Evolutionary conservation across 352 stramenopile species (phyloP).

Genomic region (Phytophthora ramorum): DNA sequence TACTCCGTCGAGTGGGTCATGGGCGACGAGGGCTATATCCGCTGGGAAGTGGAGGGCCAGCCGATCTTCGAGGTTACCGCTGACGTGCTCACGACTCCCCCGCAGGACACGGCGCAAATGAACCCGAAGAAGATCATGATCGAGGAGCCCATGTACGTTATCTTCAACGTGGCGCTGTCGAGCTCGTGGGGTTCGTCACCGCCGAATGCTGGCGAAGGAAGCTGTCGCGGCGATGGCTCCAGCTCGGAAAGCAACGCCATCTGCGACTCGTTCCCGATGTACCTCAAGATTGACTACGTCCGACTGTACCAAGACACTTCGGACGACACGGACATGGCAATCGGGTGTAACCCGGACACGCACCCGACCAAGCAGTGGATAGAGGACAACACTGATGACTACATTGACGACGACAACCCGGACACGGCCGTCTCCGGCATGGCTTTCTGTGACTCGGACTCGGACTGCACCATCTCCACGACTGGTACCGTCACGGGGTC

Average conservation of each 20-base stretch:
- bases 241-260: constrained; percentile 42
- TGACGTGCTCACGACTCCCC: constrained; percentile 50
- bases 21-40: constrained; percentile 53
- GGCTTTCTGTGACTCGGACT: constrained; percentile 51
- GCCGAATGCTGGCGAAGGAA: constrained; percentile 37
- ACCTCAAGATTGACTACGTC: constrained; percentile 84
- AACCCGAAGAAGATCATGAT: constrained; percentile 90
- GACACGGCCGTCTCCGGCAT: constrained; percentile 63
- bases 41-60: constrained; percentile 78
- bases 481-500: constrained; percentile 35
- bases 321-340: constrained; percentile 41
- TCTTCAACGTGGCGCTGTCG: constrained; percentile 93
- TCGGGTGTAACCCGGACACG: constrained; percentile 54
- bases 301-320: constrained; percentile 46
- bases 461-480: constrained; percentile 56
- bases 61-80: constrained; percentile 89
- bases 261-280: constrained; percentile 70
- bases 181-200: constrained; percentile 71
- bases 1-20: constrained; percentile 67
- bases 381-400: constrained; percentile 37
- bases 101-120: constrained; percentile 47
- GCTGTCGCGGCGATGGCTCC: constrained; percentile 40
- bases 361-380: constrained; percentile 74
- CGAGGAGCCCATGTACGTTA: constrained; percentile 91
- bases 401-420: constrained; percentile 50